Evolutionary conservation across 1,139 yeast genomes (phyloP).

Genomic region (Suzukiozyma palmioleophila): DNA sequence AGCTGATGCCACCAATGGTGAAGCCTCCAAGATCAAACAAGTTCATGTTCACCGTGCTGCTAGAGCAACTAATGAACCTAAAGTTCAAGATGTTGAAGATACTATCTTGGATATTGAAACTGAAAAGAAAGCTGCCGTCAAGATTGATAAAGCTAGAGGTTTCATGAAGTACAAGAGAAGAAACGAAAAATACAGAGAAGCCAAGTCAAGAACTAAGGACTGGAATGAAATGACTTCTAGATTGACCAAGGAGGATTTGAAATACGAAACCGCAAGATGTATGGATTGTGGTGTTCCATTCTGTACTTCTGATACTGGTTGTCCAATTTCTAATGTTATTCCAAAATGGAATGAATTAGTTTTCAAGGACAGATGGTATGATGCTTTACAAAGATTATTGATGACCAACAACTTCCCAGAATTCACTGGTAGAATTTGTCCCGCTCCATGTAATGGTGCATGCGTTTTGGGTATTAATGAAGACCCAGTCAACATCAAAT

Average conservation of each 20-base stretch:
- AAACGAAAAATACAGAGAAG: constrained; percentile 78
- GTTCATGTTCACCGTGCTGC: constrained; percentile 41
- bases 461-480: constrained; percentile 93
- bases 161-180: constrained; percentile 92
- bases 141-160: constrained; percentile 80
- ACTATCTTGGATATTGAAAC: constrained; percentile 66
- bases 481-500: constrained; percentile 95
- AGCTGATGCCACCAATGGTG: constrained; percentile 87
- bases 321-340: constrained; percentile 94
- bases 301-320: constrained; percentile 97
- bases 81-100: constrained; percentile 86
- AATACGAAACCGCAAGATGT: constrained; percentile 95
- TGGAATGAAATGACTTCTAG: constrained; percentile 90
- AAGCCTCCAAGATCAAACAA: constrained; percentile 51
- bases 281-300: constrained; percentile 99
- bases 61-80: constrained; percentile 59
- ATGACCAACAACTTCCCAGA: constrained; percentile 99
- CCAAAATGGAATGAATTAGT: constrained; percentile 98
- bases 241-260: constrained; percentile 79
- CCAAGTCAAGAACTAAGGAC: constrained; percentile 74
- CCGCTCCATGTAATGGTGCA: constrained; percentile 99
- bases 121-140: constrained; percentile 59
- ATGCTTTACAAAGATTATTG: constrained; percentile 84
- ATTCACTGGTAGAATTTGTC: constrained; percentile 96
- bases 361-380: constrained; percentile 91